These are phyloP conservation scores for Coniochaeta hoffmannii DNA, from an alignment of 2,329 filamentous ascomycete genomes.

Conservation along the genomic window DNA sequence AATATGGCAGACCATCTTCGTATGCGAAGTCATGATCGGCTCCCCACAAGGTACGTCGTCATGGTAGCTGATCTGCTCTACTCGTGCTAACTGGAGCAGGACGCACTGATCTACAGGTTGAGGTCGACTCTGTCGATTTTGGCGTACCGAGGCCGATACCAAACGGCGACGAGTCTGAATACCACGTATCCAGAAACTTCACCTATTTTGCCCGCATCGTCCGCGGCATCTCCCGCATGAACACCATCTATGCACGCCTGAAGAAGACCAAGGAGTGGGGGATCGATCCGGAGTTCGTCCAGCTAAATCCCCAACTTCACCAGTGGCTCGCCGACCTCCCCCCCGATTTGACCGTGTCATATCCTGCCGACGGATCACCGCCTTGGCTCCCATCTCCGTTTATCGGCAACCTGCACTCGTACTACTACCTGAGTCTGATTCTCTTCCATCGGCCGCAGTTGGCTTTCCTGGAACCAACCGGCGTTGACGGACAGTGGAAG, in stretches of 20 bases:
- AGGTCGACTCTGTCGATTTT: constrained; percentile 69
- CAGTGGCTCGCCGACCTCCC: constrained; percentile 73
- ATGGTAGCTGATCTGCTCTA: neutral
- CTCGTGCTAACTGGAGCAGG: constrained; percentile 34
- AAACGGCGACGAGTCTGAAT: constrained; percentile 67
- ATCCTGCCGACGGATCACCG: constrained; percentile 68
- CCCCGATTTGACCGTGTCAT: constrained; percentile 67
- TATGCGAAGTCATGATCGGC: constrained; percentile 87
- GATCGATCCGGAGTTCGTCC: constrained; percentile 73
- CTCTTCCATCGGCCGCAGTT: constrained; percentile 84
- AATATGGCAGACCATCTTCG: constrained; percentile 82
- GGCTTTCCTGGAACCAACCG: constrained; percentile 65
- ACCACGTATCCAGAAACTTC: constrained; percentile 74
- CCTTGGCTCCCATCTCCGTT: constrained; percentile 85
- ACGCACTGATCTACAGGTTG: constrained; percentile 70
- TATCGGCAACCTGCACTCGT: constrained; percentile 80
- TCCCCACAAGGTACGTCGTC: constrained; percentile 70
- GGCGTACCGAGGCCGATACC: constrained; percentile 54
- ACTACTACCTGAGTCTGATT: constrained; percentile 79
- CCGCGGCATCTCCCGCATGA: constrained; percentile 71
- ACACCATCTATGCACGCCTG: constrained; percentile 64
- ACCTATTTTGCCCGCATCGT: constrained; percentile 72
- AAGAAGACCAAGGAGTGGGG: constrained; percentile 77
- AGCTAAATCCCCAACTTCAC: constrained; percentile 69
- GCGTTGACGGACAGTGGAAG: constrained; percentile 71